Percentiles rank a stretch among this genome's conserved stretches.
phyloP scores from a whole-genome alignment of 257 asterid species.

The Solanum acaule region DNA sequence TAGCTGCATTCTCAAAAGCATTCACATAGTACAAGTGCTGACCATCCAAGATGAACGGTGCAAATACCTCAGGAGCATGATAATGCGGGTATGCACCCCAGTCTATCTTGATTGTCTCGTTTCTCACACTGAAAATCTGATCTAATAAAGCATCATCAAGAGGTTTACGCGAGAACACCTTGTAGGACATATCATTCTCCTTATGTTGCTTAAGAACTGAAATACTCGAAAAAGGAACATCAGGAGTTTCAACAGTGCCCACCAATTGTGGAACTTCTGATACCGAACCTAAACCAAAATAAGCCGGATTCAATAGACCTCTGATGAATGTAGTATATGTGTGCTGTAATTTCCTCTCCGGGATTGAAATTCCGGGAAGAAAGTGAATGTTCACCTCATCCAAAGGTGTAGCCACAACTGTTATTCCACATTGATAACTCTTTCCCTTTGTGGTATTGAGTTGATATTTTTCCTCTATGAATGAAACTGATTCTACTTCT shows the following conservation, averaged over 20 bases:
- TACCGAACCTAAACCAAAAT: slow-evolving; percentile 56
- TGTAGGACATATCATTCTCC: slow-evolving; percentile 67
- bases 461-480: slow-evolving; percentile 51
- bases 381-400: slow-evolving; percentile 72
- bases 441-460: slow-evolving; percentile 69
- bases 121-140: slow-evolving; percentile 67
- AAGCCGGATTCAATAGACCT: slow-evolving; percentile 79
- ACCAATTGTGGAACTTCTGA: slow-evolving; percentile 78
- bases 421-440: slow-evolving; percentile 59
- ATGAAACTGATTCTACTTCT: slow-evolving; percentile 72
- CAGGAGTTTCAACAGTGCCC: slow-evolving; percentile 73
- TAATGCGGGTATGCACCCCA: slow-evolving; percentile 97
- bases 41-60: slow-evolving; percentile 64
- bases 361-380: slow-evolving; percentile 61
- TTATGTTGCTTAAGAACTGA: slow-evolving; percentile 51
- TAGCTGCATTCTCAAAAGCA: slow-evolving; percentile 97
- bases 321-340: slow-evolving; percentile 80
- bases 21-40: slow-evolving; percentile 80
- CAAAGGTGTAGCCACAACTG: slow-evolving; percentile 91
- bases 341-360: slow-evolving; percentile 85
- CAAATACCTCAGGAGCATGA: slow-evolving; percentile 77
- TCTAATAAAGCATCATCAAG: slow-evolving; percentile 64
- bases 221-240: slow-evolving; percentile 80
- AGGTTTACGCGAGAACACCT: slow-evolving; percentile 74
- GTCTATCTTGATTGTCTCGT: slow-evolving; percentile 56